A percentile compares a stretch with the other conserved stretches of the same genome.
Evolutionary conservation across 768 basidiomycete genomes (phyloP).

Genomic region (Kwoniella sp.): DNA sequence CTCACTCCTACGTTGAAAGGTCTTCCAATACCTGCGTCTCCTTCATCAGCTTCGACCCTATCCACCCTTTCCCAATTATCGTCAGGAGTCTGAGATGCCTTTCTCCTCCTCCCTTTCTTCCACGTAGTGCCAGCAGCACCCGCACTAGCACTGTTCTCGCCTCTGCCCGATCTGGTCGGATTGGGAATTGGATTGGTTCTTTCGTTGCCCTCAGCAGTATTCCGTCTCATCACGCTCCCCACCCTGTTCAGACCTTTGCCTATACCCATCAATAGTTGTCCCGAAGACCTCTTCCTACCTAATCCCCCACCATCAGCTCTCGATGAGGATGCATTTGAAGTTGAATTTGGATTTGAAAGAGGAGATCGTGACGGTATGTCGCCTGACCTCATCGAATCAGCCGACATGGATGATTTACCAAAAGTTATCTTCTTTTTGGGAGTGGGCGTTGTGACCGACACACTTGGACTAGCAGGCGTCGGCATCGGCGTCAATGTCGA

Average conservation of each 20-base stretch:
- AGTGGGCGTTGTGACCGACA: conserved; percentile 1
- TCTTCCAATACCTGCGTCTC: conserved; percentile 37
- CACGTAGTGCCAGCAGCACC: not conserved
- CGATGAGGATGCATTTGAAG: not conserved
- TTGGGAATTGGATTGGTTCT: not conserved
- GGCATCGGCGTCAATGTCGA: conserved; percentile 1
- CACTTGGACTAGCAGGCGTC: not conserved
- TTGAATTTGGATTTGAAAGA: too few species aligned
- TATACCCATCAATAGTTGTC: conserved; percentile 30
- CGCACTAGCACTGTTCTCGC: not conserved
- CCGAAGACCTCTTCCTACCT: conserved; percentile 24
- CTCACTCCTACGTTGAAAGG: conserved; percentile 46
- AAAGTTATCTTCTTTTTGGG: conserved; percentile 12
- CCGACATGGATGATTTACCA: conserved; percentile 3
- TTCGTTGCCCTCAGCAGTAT: conserved; percentile 2
- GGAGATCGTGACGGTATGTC: too few species aligned
- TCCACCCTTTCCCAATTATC: conserved; percentile 22
- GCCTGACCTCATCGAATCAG: conserved; percentile 8
- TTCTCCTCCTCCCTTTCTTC: conserved; percentile 15
- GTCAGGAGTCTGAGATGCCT: conserved; percentile 2
- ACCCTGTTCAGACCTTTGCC: conserved; percentile 39
- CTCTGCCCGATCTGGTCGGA: conserved; percentile 1
- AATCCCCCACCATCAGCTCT: not conserved
- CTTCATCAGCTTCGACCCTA: conserved; percentile 12
- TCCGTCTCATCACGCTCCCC: conserved; percentile 40